A percentile compares a stretch with the other conserved stretches of the same genome.
Conservation (phyloP, 805 yeast species). For the Kuraishia borneana region DNA sequence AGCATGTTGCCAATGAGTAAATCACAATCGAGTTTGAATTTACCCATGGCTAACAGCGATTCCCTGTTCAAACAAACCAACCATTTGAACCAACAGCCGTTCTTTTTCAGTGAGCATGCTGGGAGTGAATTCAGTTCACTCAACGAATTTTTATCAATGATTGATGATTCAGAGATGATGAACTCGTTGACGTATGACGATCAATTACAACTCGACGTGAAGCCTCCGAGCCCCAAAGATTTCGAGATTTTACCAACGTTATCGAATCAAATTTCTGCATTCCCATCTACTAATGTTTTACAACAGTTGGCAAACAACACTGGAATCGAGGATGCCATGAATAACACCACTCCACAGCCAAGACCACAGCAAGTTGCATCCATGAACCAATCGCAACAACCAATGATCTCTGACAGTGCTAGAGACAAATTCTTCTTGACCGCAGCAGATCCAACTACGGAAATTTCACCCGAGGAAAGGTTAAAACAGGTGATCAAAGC, state of each 20-base stretch:
- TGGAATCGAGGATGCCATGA: background rate
- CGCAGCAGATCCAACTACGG: constrained; percentile 95
- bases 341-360: background rate
- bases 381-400: constrained; percentile 6
- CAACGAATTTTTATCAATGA: constrained; percentile 80
- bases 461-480: constrained; percentile 87
- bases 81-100: constrained; percentile 50
- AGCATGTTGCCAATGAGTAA: background rate
- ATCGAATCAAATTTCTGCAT: background rate
- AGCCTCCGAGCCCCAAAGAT: constrained; percentile 2
- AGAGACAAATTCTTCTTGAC: constrained; percentile 88
- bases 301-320: background rate
- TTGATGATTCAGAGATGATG: constrained; percentile 73
- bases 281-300: constrained; percentile 1
- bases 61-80: constrained; percentile 1
- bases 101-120: constrained; percentile 83
- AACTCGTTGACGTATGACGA: constrained; percentile 23
- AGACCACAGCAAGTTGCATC: constrained; percentile 5
- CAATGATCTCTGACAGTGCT: constrained; percentile 58
- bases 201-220: constrained; percentile 21
- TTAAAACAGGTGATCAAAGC: constrained; percentile 90
- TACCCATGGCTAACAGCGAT: background rate
- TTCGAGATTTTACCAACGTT: background rate
- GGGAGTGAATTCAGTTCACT: constrained; percentile 87
- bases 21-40: background rate